These are phyloP conservation scores for Phytophthora macrochlamydospora DNA, from an alignment of 352 stramenopile genomes.

Conservation along the genomic window DNA sequence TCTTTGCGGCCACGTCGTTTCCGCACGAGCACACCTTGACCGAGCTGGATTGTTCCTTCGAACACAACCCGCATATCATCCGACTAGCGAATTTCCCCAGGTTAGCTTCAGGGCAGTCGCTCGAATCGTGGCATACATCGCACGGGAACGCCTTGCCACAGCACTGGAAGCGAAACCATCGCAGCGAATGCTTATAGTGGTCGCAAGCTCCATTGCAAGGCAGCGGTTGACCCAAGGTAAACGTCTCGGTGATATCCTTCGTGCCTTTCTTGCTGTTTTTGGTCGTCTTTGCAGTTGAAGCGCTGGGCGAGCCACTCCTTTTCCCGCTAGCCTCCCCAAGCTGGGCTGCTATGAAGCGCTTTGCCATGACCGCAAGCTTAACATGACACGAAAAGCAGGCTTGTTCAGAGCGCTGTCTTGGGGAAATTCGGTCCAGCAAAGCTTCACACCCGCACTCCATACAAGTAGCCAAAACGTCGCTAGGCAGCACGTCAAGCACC, in stretches of 20 bases:
- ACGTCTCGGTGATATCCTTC: slow-evolving; percentile 50
- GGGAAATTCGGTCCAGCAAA: slow-evolving; percentile 54
- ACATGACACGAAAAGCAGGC: slow-evolving; percentile 77
- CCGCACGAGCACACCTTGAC: slow-evolving; percentile 80
- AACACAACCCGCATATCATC: slow-evolving; percentile 86
- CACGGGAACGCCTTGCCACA: slow-evolving; percentile 83
- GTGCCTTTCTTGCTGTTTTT: slow-evolving; percentile 45
- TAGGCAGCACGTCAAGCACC: slow-evolving; percentile 71
- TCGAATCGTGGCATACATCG: slow-evolving; percentile 82
- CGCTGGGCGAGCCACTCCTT: slow-evolving; percentile 13
- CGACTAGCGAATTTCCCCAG: slow-evolving; percentile 79
- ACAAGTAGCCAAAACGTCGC: slow-evolving; percentile 75
- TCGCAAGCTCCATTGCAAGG: slow-evolving; percentile 73
- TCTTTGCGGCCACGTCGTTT: slow-evolving; percentile 68
- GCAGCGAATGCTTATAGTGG: slow-evolving; percentile 81
- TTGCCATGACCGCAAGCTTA: slow-evolving; percentile 74
- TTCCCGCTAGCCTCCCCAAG: slow-evolving; percentile 20
- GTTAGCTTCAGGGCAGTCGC: slow-evolving; percentile 71
- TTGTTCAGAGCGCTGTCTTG: slow-evolving; percentile 64
- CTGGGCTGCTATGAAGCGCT: slow-evolving; percentile 55
- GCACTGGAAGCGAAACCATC: slow-evolving; percentile 89
- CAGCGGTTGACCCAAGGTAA: slow-evolving; percentile 71
- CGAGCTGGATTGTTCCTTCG: slow-evolving; percentile 77
- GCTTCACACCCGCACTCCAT: slow-evolving; percentile 70
- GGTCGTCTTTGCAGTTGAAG: slow-evolving; percentile 13